phyloP scores from a whole-genome alignment of 2,329 filamentous ascomycete genomes.

The Moelleriella libera region DNA sequence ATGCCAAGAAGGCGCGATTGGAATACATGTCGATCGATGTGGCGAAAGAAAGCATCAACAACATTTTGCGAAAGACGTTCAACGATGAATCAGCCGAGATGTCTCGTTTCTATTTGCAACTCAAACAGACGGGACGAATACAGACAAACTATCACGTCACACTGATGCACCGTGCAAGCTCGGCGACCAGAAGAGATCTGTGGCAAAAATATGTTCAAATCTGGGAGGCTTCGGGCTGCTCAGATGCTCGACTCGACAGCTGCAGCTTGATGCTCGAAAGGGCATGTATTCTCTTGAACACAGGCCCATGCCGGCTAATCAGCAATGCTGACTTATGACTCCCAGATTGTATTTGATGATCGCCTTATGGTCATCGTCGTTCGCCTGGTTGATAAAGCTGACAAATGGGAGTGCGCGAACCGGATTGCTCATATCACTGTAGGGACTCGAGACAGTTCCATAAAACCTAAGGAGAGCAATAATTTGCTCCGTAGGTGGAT shows the following conservation, averaged over 20 bases:
- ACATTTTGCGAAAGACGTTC: conserved; percentile 59
- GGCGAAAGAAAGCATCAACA: conserved; percentile 24
- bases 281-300: conserved; percentile 17
- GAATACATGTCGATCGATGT: conserved; percentile 44
- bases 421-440: conserved; percentile 75
- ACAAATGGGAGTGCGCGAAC: conserved; percentile 59
- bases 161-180: conserved; percentile 64
- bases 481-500: conserved; percentile 67
- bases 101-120: conserved; percentile 52
- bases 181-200: conserved; percentile 46
- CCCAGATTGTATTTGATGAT: conserved; percentile 64
- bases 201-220: conserved; percentile 63
- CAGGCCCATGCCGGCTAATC: neutral
- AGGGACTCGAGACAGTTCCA: conserved; percentile 56
- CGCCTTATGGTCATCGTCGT: conserved; percentile 87
- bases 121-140: conserved; percentile 60
- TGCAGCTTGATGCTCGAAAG: conserved; percentile 51
- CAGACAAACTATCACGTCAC: conserved; percentile 90
- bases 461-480: conserved; percentile 95
- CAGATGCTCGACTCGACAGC: conserved; percentile 35
- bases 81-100: conserved; percentile 29
- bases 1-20: conserved; percentile 26
- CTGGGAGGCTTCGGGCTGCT: conserved; percentile 26
- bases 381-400: conserved; percentile 45
- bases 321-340: conserved; percentile 2